These are phyloP conservation scores for Vigna nakashimae DNA, from an alignment of 306 rosid species.

Conservation along the genomic window DNA sequence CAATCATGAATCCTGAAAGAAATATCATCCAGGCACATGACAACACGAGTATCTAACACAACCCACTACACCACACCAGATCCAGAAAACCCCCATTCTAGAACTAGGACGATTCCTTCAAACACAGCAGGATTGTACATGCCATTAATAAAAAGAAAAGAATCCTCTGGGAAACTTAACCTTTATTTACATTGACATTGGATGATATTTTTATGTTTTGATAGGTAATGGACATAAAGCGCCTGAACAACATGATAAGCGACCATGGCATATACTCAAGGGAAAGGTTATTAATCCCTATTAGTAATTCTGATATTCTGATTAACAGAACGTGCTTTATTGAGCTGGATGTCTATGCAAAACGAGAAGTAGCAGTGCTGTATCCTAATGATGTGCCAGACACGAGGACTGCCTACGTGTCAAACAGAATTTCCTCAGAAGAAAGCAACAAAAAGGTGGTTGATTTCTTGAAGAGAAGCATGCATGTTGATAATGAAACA, in stretches of 20 bases:
- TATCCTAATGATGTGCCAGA: constrained; percentile 71
- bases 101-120: too few relatives aligned
- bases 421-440: constrained; percentile 53
- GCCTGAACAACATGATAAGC: constrained; percentile 95
- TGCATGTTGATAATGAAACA: constrained; percentile 91
- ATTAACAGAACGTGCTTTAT: constrained; percentile 70
- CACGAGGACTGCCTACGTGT: constrained; percentile 28
- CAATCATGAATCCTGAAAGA: too few relatives aligned
- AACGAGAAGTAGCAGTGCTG: constrained; percentile 91
- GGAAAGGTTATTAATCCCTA: constrained; percentile 86
- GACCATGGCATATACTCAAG: constrained; percentile 96
- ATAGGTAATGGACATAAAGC: constrained; percentile 88
- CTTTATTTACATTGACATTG: neutral
- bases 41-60: too few relatives aligned
- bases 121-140: too few relatives aligned
- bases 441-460: constrained; percentile 72
- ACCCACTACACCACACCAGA: too few relatives aligned
- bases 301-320: constrained; percentile 69
- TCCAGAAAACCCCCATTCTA: too few relatives aligned
- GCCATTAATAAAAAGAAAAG: too few relatives aligned
- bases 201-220: constrained; percentile 24
- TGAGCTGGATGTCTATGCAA: constrained; percentile 77
- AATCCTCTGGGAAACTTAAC: too few relatives aligned
- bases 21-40: too few relatives aligned
- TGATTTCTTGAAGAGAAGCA: constrained; percentile 80